These are phyloP conservation scores for Xylaria acuta DNA, from an alignment of 495 filamentous ascomycete species.

Conservation along the genomic window DNA sequence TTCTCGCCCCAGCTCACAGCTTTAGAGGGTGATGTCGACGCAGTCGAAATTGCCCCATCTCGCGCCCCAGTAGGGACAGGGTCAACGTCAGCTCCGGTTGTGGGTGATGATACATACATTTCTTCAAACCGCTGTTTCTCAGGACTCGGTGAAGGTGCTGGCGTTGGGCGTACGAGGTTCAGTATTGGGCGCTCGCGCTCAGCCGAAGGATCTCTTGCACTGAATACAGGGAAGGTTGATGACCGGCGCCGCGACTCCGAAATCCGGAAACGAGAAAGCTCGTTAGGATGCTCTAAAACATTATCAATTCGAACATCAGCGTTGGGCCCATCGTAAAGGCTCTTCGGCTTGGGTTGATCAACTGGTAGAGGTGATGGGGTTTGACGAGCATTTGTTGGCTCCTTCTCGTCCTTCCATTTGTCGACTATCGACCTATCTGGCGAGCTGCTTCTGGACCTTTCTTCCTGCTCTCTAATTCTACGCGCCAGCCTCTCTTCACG, in stretches of 20 bases:
- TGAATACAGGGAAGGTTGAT: conserved; percentile 41
- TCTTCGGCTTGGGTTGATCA: conserved; percentile 49
- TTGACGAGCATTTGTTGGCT: conserved; percentile 40
- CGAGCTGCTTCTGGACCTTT: conserved; percentile 52
- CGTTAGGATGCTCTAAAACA: conserved; percentile 44
- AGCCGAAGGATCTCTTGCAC: conserved; percentile 52
- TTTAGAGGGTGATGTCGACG: conserved; percentile 45
- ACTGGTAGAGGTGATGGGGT: conserved; percentile 57
- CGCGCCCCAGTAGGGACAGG: conserved; percentile 24
- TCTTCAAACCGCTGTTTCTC: conserved; percentile 41
- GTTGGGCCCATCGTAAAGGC: conserved; percentile 59
- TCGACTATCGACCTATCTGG: conserved; percentile 55
- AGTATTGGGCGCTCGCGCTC: conserved; percentile 59
- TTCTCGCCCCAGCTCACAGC: conserved; percentile 67
- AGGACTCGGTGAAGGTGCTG: conserved; percentile 49
- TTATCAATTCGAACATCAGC: conserved; percentile 62
- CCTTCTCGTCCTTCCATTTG: conserved; percentile 52
- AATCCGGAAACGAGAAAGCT: conserved; percentile 37
- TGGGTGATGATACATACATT: not conserved
- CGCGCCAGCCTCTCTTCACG: conserved; percentile 56
- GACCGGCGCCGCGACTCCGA: conserved; percentile 23
- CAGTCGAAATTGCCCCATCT: conserved; percentile 38
- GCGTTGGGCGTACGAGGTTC: conserved; percentile 60
- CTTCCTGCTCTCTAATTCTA: conserved; percentile 53
- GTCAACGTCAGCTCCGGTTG: conserved; percentile 23